phyloP scores from a whole-genome alignment of 164 flowering plant genomes.

The Santalum album region DNA sequence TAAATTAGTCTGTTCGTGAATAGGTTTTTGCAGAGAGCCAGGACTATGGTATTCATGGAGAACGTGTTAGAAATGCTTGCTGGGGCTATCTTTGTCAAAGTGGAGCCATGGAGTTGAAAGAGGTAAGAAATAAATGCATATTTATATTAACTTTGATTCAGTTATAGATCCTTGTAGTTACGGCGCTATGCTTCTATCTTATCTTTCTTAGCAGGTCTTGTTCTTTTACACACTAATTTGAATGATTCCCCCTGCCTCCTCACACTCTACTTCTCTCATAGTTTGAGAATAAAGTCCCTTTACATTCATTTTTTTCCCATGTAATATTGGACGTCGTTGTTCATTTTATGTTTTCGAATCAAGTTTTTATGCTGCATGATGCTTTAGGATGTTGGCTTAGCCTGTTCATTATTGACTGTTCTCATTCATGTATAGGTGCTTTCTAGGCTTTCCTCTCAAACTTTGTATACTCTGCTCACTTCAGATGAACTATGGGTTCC shows the following conservation, averaged over 20 bases:
- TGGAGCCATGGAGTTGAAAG: constrained; percentile 84
- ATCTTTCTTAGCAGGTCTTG: too few species aligned
- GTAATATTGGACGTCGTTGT: too few species aligned
- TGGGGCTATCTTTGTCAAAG: constrained; percentile 99
- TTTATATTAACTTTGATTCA: too few species aligned
- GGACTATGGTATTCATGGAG: constrained; percentile 95
- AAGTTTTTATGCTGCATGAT: not conserved
- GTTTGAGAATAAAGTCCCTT: too few species aligned
- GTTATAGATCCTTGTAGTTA: not conserved
- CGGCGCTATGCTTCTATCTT: not conserved
- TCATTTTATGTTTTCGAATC: not conserved
- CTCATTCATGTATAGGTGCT: constrained; percentile 50
- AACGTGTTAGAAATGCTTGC: constrained; percentile 96
- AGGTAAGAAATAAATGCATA: constrained; percentile 37
- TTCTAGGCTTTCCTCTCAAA: constrained; percentile 89
- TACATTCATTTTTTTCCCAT: too few species aligned
- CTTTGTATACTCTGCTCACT: constrained; percentile 77
- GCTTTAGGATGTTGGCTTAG: not conserved
- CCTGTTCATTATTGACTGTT: constrained; percentile 11
- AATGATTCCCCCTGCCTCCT: too few species aligned
- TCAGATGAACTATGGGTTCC: constrained; percentile 94
- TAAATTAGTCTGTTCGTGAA: constrained; percentile 8
- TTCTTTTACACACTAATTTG: too few species aligned
- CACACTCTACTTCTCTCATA: too few species aligned
- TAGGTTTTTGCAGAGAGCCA: constrained; percentile 95